Base-by-base conservation (phyloP, 306 rosid species). In the Rosa persica region DNA sequence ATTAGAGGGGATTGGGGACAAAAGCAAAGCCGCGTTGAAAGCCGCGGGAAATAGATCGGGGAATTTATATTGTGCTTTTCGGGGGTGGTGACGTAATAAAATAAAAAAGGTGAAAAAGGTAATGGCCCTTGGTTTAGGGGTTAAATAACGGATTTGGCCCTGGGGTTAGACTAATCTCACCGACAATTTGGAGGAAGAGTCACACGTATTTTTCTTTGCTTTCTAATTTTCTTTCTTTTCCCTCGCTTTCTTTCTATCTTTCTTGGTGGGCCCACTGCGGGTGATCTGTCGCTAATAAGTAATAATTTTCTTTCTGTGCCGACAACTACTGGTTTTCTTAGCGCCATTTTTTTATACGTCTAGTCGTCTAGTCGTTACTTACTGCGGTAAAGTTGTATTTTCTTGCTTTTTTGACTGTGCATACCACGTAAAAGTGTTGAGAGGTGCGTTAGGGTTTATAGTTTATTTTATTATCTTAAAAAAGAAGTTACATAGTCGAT, bases 21-120 rank as follows among this genome's bases (percentile, higher is more conserved):
- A 89, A 81, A 83, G 20, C 82, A 73, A 85, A 70, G 84, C 82
- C 90, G 92, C 92, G 89, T 89, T 85, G 44, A 79, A 88, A 80
- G 91, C 94, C 85, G 94, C 87, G 94, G 93, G 96, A 85, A 87
- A 72, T 77, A 40, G 60, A 54, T 19, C 4, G 66, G 1, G 49
- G 67, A 36, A 43, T 70, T 76, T 22, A 10, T 5, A 2, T 57
- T 57, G 27, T 19, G 12, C 15, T 23, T 58, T 58, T 23, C 1
- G 36, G 34, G 5, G 25, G 19, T 0, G 69, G 69, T 64, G 69
- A 64, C 69, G 43, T 16, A 16, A 64, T 64, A 34, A 34, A 62
- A 16, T 6, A 64, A 30, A 12, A 12, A 61, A 27, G 6, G 8
- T 11, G 8, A 4, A 58, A n/a, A 9, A 11, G 17, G 36, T 8